Evolutionary conservation across 257 asterid species (phyloP), one percentile per base, ranked within the genome.

Genomic region (Primulina tabacum): DNA sequence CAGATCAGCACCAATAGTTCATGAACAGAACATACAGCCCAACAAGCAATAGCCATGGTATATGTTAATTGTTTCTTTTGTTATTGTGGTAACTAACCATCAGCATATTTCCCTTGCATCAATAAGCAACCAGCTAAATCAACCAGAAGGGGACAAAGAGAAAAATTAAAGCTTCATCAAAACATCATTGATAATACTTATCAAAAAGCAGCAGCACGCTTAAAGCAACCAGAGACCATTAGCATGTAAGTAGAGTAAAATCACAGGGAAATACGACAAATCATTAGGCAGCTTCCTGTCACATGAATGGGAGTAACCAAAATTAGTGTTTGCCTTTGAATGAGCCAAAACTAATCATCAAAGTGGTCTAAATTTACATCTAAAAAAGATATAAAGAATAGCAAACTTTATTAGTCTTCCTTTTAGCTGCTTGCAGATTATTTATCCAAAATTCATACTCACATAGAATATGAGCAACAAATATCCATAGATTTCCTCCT

Each of bases 401-500:
- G 29, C 29, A 52, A 47, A 66, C 38, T 50, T 47, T 50, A 66
- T 7, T 5, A 7, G 30, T 7, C 28, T 26, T 2, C 37, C 37
- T 14, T 59, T 32, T 52, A 28, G 35, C 65, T n/a, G 57, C 21
- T 47, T 21, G 59, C 60, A 40, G 21, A 65, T 10, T 6, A 24
- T 4, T 43, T 40, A 47, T 7, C 34, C 14, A 21, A 52, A 50
- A n/a, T 8, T 43, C 32, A 4, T 28, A 32, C 30, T 33, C 28
- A n/a, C 1, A n/a, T 16, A 57, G 20, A 60, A 17, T 2, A n/a
- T 20, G 28, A 64, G 60, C 67, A 38, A 69, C 8, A 5, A 29
- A 53, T 62, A 11, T 62, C 11, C 50, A 61, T 28, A 55, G 43
- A 67, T 21, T 50, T 58, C 11, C 57, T 18, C 71, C 24, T 65